Conservation (phyloP, 148 eudicot species). For the Diospyros kaki region DNA sequence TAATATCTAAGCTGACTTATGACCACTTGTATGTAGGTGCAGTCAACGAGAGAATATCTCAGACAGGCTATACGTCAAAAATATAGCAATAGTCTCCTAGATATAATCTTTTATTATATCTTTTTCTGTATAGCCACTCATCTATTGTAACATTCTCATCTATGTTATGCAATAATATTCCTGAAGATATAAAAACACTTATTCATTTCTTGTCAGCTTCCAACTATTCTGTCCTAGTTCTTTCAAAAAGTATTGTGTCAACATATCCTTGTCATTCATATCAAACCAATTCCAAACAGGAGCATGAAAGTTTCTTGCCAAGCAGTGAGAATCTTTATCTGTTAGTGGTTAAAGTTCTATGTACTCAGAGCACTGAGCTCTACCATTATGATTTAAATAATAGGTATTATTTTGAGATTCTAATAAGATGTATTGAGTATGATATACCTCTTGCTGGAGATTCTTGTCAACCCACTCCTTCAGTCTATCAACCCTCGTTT, state of each 20-base stretch:
- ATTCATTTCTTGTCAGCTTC: no score
- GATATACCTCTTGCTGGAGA: constrained; percentile 86
- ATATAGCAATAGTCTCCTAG: no score
- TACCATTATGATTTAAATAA: constrained; percentile 3
- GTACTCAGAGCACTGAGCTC: background rate
- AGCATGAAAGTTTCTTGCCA: constrained; percentile 1
- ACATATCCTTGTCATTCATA: no score
- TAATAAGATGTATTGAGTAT: background rate
- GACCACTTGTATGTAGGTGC: no score
- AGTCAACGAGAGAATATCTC: no score
- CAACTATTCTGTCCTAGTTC: no score
- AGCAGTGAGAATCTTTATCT: background rate
- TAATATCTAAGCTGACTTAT: no score
- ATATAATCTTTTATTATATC: no score
- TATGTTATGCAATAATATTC: background rate
- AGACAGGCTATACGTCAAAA: no score
- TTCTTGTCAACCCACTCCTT: constrained; percentile 74
- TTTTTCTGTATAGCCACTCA: no score
- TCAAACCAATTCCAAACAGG: background rate
- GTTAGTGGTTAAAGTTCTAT: background rate
- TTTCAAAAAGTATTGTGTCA: no score
- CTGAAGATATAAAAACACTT: background rate
- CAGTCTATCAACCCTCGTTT: constrained; percentile 64
- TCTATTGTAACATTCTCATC: no score
- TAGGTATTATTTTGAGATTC: background rate